Conservation (phyloP, 2,329 filamentous ascomycete species). For the Ramichloridium luteum region DNA sequence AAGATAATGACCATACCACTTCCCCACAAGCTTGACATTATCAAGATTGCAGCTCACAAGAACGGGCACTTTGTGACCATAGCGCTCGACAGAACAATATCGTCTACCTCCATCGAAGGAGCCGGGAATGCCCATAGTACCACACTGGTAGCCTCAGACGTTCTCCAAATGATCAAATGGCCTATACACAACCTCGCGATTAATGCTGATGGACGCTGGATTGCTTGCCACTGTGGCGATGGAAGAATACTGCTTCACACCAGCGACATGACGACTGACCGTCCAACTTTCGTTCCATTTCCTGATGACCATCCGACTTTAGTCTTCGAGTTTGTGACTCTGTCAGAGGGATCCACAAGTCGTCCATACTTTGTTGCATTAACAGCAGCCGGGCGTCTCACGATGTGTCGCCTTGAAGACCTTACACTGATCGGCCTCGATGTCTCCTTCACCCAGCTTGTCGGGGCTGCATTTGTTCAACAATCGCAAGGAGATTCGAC, state of each 20-base stretch:
- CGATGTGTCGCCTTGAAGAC: conserved; percentile 42
- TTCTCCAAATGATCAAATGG: conserved; percentile 18
- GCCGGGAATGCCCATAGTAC: conserved; percentile 12
- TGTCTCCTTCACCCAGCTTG: conserved; percentile 14
- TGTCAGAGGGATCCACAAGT: conserved; percentile 20
- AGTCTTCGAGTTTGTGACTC: conserved; percentile 50
- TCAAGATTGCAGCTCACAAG: conserved; percentile 48
- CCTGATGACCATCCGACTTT: conserved; percentile 47
- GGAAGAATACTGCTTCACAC: conserved; percentile 53
- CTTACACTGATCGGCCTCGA: conserved; percentile 15
- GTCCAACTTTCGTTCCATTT: conserved; percentile 42
- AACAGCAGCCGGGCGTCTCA: conserved; percentile 51
- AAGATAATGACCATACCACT: conserved; percentile 48
- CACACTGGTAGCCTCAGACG: conserved; percentile 10
- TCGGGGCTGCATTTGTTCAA: conserved; percentile 17
- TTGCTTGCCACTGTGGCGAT: conserved; percentile 52
- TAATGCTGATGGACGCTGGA: conserved; percentile 50
- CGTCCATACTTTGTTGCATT: conserved; percentile 44
- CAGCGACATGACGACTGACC: conserved; percentile 45
- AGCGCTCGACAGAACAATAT: conserved; percentile 56
- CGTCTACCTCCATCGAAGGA: conserved; percentile 14
- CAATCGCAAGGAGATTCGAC: no score
- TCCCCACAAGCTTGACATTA: conserved; percentile 58
- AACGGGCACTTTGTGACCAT: conserved; percentile 57
- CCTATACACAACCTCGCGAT: conserved; percentile 46